Base-by-base conservation (phyloP, 2,329 filamentous ascomycete species). In the Magnaporthales sp. region DNA sequence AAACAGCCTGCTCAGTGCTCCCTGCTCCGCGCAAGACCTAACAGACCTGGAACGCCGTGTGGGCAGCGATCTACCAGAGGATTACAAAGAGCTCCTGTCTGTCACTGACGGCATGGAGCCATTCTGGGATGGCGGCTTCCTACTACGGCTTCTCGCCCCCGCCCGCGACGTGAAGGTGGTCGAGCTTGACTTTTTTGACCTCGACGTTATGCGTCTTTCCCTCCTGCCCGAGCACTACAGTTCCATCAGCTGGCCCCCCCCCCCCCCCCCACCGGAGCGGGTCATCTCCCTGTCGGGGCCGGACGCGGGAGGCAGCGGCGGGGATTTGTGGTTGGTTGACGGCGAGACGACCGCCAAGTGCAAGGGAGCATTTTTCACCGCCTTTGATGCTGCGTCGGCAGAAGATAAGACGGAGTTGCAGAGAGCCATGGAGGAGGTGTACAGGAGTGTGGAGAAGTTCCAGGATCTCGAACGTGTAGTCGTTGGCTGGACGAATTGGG, bases 41-140 rank as follows among this genome's bases (percentile, higher is more conserved):
- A 29, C 4, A 13, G 60, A 22, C 1, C 60, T 62, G 7, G 60
- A 62, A 29, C 19, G 24, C 22, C 60, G 26, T 3, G 9, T 62
- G 29, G 60, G 26, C 1, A 29, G 19, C 1, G 26, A 29, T 9
- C 60, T 62, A 29, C 60, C 60, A 13, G 9, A 2, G 22, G 60
- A 62, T 29, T 62, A 62, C 60, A 27, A 29, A 26, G 60, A 31
- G 24, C 19, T 62, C 29, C 62, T 68, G 13, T 63, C 66, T 32
- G 66, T 64, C 61, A 62, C 46, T 11, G 67, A 67, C 22, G 67
- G 67, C 38, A 66, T 66, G 15, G 67, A 67, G n/a, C 67, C 67
- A 15, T 61, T 68, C 29, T 68, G 67, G 67, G 67, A 66, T 15
- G 67, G 67, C 15, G 67, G 66, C 29, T 67, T 67, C 38, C 56